A percentile compares a stretch with the other conserved stretches of the same genome.
Conservation (phyloP, 2,329 filamentous ascomycete species). For the Colletotrichum liriopes region DNA sequence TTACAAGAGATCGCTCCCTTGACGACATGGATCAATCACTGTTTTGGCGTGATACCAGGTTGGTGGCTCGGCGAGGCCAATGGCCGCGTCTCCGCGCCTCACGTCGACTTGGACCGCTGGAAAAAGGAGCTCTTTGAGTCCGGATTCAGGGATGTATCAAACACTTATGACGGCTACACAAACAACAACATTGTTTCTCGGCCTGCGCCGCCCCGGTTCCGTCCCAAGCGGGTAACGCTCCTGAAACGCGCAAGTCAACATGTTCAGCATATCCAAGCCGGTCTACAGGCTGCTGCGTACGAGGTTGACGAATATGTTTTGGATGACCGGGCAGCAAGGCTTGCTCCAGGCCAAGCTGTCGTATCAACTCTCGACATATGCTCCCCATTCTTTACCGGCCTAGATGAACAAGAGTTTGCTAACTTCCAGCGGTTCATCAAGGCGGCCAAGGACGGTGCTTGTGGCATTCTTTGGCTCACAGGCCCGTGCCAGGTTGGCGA, state of each 20-base stretch:
- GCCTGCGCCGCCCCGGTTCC: neutral
- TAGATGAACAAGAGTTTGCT: conserved; percentile 32
- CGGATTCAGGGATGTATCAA: conserved; percentile 46
- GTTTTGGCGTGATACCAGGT: conserved; percentile 49
- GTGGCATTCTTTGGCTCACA: conserved; percentile 32
- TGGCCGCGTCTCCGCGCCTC: conserved; percentile 47
- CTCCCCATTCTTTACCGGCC: neutral
- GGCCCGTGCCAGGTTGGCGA: conserved; percentile 22
- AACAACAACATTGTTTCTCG: conserved; percentile 27
- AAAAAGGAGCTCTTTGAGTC: conserved; percentile 46
- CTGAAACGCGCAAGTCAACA: conserved; percentile 1
- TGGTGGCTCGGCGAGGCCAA: conserved; percentile 56
- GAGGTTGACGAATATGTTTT: conserved; percentile 21
- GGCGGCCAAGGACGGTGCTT: neutral
- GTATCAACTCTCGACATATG: conserved; percentile 5
- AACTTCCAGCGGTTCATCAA: conserved; percentile 38
- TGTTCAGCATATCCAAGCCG: neutral
- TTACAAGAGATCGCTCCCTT: conserved; percentile 49
- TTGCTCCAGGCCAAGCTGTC: conserved; percentile 46
- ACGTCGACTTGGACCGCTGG: conserved; percentile 47
- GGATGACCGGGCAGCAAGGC: conserved; percentile 11
- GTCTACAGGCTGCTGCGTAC: neutral
- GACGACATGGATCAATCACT: conserved; percentile 48
- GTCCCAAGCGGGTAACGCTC: neutral
- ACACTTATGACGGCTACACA: conserved; percentile 23